Base-by-base conservation (phyloP, 2,329 filamentous ascomycete species). In the Trichoderma harzianum region DNA sequence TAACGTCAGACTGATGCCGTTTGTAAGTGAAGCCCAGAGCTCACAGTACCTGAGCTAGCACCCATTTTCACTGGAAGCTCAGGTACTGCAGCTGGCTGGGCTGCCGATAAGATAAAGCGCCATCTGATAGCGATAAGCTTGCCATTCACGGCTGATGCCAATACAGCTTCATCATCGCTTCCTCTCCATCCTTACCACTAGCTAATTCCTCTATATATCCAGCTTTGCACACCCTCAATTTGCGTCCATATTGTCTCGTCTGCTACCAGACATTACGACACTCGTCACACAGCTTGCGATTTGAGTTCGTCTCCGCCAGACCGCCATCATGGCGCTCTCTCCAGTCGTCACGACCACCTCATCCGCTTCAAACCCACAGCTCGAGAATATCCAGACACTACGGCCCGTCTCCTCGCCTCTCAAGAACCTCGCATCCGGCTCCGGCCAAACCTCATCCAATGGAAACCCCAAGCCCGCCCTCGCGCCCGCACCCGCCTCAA, bases 401-500 rank as follows among this genome's bases (percentile, higher is more conserved):
- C 78, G 80, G 39, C 73, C 83, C 32, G 78, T 80, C 65, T 82
- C 83, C 0, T 86, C 85, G 18, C 85, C 84, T 2, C 80, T 85
- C 66, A 85, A 85, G 75, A 83, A 80, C 66, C 72, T 79, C 57
- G 77, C 78, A 5, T 80, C 79, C 5, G 78, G 79, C 26, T 83
- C 83, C 5, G 78, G 79, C 18, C 80, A 81, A 55, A 79, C 80
- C 5, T 84, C 84, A 4, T 83, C 84, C 53, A 84, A 84, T 77
- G 84, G 84, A 74, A 86, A 85, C 6, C 85, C 85, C 2, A 78
- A 78, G 36, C 80, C 80, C 7, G 74, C 79, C 6, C 77, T 79
- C 34, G 75, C 77, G 5, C 74, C 79, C 28, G 24, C 55, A 5
- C 6, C 57, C 14, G 76, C 77, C 5, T 21, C 69, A n/a, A 55